Percentiles rank a stretch among this genome's conserved stretches.
phyloP scores from a whole-genome alignment of 2,329 filamentous ascomycete genomes.

The Pezicula carpinea region DNA sequence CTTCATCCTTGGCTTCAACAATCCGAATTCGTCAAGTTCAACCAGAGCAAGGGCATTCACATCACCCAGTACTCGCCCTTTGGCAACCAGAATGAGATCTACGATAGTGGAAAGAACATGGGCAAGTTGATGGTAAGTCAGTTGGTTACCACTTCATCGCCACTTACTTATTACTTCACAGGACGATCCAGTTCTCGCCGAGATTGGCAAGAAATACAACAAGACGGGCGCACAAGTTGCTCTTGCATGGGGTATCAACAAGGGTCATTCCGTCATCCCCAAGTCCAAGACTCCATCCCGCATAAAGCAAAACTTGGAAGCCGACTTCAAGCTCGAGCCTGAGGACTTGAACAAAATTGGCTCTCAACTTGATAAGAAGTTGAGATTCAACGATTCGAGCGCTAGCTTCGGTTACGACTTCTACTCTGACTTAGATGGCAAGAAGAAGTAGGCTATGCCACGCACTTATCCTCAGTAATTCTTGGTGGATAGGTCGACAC shows the following conservation, averaged over 20 bases:
- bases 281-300: slow-evolving; percentile 57
- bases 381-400: slow-evolving; percentile 58
- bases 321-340: slow-evolving; percentile 53
- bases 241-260: neutral
- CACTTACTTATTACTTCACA: slow-evolving; percentile 1
- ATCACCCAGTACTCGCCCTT: slow-evolving; percentile 44
- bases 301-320: slow-evolving; percentile 59
- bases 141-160: neutral
- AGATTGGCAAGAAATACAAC: slow-evolving; percentile 49
- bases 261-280: slow-evolving; percentile 55
- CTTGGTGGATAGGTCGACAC: no score
- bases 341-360: slow-evolving; percentile 51
- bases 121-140: slow-evolving; percentile 28
- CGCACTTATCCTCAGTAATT: no score
- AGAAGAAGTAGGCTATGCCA: slow-evolving; percentile 27
- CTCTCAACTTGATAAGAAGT: slow-evolving; percentile 52
- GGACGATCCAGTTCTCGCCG: slow-evolving; percentile 50
- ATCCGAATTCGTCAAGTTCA: slow-evolving; percentile 41
- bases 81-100: slow-evolving; percentile 60
- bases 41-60: slow-evolving; percentile 37
- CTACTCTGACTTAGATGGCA: slow-evolving; percentile 54
- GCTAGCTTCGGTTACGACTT: slow-evolving; percentile 52
- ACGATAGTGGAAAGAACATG: slow-evolving; percentile 53
- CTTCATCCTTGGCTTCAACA: slow-evolving; percentile 49
- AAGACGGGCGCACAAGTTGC: slow-evolving; percentile 48